phyloP scores from a whole-genome alignment of 805 yeast species.

The Schizosaccharomyces osmophilus region DNA sequence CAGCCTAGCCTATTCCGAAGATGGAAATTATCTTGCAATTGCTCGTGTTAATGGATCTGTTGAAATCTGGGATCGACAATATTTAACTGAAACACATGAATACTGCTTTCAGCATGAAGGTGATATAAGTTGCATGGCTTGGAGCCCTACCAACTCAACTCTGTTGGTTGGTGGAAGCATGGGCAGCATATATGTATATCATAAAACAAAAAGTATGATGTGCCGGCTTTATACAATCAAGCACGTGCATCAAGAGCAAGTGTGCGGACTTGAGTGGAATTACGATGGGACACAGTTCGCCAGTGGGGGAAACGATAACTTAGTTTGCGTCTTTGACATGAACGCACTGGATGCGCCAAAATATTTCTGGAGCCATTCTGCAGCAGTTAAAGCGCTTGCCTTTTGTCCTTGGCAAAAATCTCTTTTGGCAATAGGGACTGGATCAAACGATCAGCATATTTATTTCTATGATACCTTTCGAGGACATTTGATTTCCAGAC shows the following conservation, averaged over 20 bases:
- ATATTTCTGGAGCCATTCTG: slow-evolving; percentile 45
- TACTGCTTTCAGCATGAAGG: slow-evolving; percentile 49
- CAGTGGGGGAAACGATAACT: slow-evolving; percentile 82
- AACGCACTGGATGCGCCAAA: slow-evolving; percentile 34
- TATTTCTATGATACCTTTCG: slow-evolving; percentile 69
- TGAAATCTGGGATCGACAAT: slow-evolving; percentile 87
- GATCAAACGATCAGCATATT: slow-evolving; percentile 51
- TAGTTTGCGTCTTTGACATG: slow-evolving; percentile 84
- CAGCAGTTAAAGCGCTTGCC: slow-evolving; percentile 76
- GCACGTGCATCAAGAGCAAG: slow-evolving; percentile 17
- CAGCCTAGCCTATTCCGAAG: slow-evolving; percentile 46
- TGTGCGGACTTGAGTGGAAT: slow-evolving; percentile 77
- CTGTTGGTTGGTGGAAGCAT: neutral
- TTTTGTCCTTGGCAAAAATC: slow-evolving; percentile 78
- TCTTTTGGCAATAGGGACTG: slow-evolving; percentile 76
- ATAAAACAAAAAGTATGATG: neutral
- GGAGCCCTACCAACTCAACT: slow-evolving; percentile 25
- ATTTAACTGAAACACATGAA: slow-evolving; percentile 38
- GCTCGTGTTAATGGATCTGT: slow-evolving; percentile 64
- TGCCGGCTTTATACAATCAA: neutral
- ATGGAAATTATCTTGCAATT: slow-evolving; percentile 61
- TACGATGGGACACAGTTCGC: slow-evolving; percentile 66
- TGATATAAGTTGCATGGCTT: slow-evolving; percentile 58
- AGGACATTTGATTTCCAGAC: slow-evolving; percentile 40
- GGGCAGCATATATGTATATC: neutral